Conservation (phyloP, 2,329 filamentous ascomycete species). For the Pseudocercospora cruenta region DNA sequence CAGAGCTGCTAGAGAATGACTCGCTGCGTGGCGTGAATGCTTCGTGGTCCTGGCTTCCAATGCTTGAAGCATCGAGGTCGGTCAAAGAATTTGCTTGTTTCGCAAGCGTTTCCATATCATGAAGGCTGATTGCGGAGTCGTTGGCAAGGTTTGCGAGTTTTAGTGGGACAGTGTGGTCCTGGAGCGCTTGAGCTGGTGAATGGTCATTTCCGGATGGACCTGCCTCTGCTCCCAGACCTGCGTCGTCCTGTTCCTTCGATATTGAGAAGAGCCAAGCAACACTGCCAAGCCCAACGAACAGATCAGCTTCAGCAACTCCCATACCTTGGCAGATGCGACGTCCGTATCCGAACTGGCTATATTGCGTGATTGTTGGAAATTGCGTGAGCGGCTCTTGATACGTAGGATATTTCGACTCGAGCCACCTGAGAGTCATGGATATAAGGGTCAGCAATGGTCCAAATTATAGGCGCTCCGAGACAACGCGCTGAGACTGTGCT, state of each 20-base stretch:
- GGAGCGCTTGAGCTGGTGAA: not conserved
- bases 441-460: too few relatives aligned
- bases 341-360: constrained; percentile 61
- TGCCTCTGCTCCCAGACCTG: not conserved
- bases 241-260: not conserved
- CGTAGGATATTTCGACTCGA: constrained; percentile 55
- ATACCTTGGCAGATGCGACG: constrained; percentile 29
- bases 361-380: constrained; percentile 58
- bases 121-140: constrained; percentile 25
- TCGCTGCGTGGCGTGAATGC: not conserved
- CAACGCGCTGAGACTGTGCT: too few relatives aligned
- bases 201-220: not conserved
- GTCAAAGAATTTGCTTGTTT: not conserved
- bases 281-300: constrained; percentile 45
- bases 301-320: constrained; percentile 37
- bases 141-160: constrained; percentile 15
- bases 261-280: constrained; percentile 53
- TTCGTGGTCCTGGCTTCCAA: not conserved
- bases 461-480: too few relatives aligned
- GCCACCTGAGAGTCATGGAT: constrained; percentile 42
- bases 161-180: constrained; percentile 3
- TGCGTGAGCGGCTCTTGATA: constrained; percentile 56
- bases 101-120: constrained; percentile 5
- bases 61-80: not conserved
- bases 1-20: not conserved